Evolutionary conservation across 2,329 filamentous ascomycete species (phyloP), one percentile per base, ranked within the genome.

Genomic region (Colletotrichum graminicola): DNA sequence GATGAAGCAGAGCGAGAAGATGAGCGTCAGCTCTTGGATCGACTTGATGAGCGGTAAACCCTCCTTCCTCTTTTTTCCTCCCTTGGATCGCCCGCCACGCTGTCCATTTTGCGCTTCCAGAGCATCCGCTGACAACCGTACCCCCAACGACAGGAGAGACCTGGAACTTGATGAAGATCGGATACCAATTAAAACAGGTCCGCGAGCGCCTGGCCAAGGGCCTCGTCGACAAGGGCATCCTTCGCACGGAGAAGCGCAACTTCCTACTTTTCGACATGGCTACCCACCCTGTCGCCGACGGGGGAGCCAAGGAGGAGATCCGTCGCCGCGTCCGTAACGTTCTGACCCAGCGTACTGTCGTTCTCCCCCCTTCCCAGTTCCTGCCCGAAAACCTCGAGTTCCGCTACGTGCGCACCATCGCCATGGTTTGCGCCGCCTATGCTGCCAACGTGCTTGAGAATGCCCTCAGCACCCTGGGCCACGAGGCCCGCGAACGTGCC

Each of bases 141-240:
- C 34, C n/a, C n/a, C 41, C 52, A 39, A 43, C 18, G 32, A 54
- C 79, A 98, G 95, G 96, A 81, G 96, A 99, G 84, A 99, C 96
- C 66, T 99, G 96, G 96, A 99, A 99, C 81, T 86, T 99, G 75
- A 98, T 99, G 96, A 99, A 99, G 87, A 99, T 99, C 78, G 96
- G 96, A 81, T 99, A 99, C 84, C 96, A 99, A 86, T 89, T 99
- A 77, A 99, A 99, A 86, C 96, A 99, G 88, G 96, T 99, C 71
- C 94, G 96, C 80, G 96, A 99, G 86, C 93, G 96, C 69, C 89
- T 99, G 68, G 95, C 95, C 79, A 99, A 99, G 84, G 96, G 96
- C 43, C 90, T 99, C 56, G 96, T 99, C 75, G 96, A 99, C 86
- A 99, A 99, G 86, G 96, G 96, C 79, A 97, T 99, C 80, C 90